Evolutionary conservation across 768 basidiomycete genomes (phyloP).

Genomic region (Crassisporium funariophilum): DNA sequence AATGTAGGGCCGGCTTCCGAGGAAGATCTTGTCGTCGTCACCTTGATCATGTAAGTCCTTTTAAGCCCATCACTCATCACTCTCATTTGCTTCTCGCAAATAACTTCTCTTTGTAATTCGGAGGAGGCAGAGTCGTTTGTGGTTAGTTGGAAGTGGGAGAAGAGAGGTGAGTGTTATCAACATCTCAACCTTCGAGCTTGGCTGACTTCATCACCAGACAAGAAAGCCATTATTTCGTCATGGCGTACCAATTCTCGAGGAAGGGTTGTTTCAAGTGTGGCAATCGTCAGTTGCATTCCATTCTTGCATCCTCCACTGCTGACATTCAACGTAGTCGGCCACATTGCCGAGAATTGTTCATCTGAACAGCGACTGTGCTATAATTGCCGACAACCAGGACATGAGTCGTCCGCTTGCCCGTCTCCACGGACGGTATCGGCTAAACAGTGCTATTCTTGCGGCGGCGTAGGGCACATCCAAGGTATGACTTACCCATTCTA

Average conservation of each 20-base stretch:
- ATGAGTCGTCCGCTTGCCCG: conserved; percentile 88
- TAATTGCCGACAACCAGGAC: conserved; percentile 94
- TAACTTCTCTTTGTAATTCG: conserved; percentile 56
- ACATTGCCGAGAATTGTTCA: conserved; percentile 91
- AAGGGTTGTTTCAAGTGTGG: conserved; percentile 95
- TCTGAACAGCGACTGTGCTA: conserved; percentile 90
- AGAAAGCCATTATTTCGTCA: conserved; percentile 43
- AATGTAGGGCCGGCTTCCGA: conserved; percentile 31
- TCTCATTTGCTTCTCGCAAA: conserved; percentile 40
- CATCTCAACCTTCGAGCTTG: conserved; percentile 1
- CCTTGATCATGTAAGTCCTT: conserved; percentile 7
- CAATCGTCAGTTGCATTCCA: conserved; percentile 62
- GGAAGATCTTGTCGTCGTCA: conserved; percentile 19
- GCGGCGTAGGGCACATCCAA: conserved; percentile 89
- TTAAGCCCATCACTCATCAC: conserved; percentile 22
- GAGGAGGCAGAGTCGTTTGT: conserved; percentile 69
- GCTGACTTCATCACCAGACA: conserved; percentile 13
- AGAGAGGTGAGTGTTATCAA: conserved; percentile 50
- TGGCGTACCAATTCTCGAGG: conserved; percentile 83
- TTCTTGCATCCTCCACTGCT: conserved; percentile 12
- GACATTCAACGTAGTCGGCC: conserved; percentile 63
- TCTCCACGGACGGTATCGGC: conserved; percentile 79
- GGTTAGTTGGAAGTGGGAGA: conserved; percentile 76
- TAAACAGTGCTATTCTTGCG: conserved; percentile 93
- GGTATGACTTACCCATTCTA: conserved; percentile 30